A percentile compares a stretch with the other conserved stretches of the same genome.
Evolutionary conservation across 192 early-diverging fungal species (phyloP).

Genomic region (Thoreauomyces humboldtii): DNA sequence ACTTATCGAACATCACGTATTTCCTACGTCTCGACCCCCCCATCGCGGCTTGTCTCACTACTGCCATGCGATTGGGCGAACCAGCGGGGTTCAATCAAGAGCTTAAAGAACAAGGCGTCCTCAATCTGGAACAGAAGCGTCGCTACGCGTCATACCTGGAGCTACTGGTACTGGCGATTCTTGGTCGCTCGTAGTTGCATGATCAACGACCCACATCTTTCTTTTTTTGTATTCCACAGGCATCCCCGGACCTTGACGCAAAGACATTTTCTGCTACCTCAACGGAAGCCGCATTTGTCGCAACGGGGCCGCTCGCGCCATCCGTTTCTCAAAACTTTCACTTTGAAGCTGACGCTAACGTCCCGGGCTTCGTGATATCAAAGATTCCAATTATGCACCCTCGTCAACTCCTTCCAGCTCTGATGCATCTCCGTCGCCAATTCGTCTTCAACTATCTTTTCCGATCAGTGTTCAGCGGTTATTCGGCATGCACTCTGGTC

Average conservation of each 20-base stretch:
- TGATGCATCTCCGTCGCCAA: conserved; percentile 42
- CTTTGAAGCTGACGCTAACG: neutral
- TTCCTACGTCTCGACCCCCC: conserved; percentile 8
- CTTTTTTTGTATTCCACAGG: neutral
- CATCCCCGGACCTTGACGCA: neutral
- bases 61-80: neutral
- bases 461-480: conserved; percentile 46
- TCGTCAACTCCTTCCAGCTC: conserved; percentile 4
- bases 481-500: neutral
- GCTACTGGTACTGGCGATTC: conserved; percentile 8
- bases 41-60: neutral
- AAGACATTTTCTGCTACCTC: neutral
- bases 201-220: neutral
- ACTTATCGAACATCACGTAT: neutral
- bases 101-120: neutral
- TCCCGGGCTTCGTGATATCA: conserved; percentile 12
- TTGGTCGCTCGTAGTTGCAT: too few species aligned
- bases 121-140: neutral
- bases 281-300: neutral
- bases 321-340: neutral
- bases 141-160: conserved; percentile 6
- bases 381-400: conserved; percentile 22
- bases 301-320: neutral
- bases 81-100: neutral
- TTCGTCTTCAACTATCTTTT: conserved; percentile 44